A percentile compares a stretch with the other conserved stretches of the same genome.
Conservation (phyloP, 202 grass and related monocot genomes). For the Cymbopogon flexuosus region DNA sequence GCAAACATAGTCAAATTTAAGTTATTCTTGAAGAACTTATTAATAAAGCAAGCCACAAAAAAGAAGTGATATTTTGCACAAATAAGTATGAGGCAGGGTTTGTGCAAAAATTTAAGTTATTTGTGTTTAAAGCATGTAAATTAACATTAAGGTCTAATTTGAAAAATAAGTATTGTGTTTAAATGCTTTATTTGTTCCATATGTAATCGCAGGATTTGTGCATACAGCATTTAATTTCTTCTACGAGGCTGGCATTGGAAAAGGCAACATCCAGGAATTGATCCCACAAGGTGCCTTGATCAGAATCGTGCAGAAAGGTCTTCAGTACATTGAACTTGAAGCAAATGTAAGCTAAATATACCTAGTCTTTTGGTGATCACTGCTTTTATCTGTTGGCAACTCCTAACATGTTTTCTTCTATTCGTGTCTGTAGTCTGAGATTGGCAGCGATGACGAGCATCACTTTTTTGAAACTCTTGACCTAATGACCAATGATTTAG, state of each 20-base stretch:
- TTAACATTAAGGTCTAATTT: neutral
- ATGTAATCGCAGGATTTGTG: constrained; percentile 30
- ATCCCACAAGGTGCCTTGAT: constrained; percentile 35
- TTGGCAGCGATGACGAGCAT: constrained; percentile 10
- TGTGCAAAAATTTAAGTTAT: neutral
- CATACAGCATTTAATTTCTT: constrained; percentile 44
- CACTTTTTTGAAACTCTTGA: constrained; percentile 34
- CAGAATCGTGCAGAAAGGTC: constrained; percentile 38
- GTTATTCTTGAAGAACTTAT: too few relatives aligned
- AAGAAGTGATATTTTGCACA: too few relatives aligned
- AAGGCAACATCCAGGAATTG: constrained; percentile 1
- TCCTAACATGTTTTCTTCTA: neutral
- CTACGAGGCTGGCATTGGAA: constrained; percentile 34
- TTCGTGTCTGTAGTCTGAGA: constrained; percentile 18
- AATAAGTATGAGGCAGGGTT: too few relatives aligned
- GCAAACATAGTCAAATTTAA: too few relatives aligned
- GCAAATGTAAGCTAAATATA: constrained; percentile 37
- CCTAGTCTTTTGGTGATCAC: neutral
- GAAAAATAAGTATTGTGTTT: neutral
- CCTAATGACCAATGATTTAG: constrained; percentile 43
- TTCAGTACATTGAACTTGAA: constrained; percentile 40
- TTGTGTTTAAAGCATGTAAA: neutral
- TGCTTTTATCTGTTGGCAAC: neutral
- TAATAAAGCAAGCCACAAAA: too few relatives aligned
- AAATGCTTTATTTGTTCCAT: neutral